These are phyloP conservation scores for Malbranchea cinnamomea DNA, from an alignment of 2,329 filamentous ascomycete genomes.

Conservation along the genomic window DNA sequence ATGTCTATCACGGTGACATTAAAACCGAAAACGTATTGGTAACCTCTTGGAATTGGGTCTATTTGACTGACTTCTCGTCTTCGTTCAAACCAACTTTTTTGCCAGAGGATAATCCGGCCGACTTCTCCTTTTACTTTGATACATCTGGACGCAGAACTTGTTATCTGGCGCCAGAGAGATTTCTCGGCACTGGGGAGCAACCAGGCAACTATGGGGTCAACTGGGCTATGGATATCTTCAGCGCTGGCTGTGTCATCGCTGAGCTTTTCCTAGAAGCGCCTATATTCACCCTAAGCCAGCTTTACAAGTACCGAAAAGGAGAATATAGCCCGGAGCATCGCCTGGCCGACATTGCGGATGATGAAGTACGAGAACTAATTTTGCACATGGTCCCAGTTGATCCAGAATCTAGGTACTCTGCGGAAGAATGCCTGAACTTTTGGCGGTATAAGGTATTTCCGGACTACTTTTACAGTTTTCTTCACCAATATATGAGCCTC, in stretches of 20 bases:
- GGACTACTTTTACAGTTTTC: conserved; percentile 90
- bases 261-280: conserved; percentile 90
- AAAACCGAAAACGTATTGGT: conserved; percentile 96
- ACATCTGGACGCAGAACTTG: conserved; percentile 82
- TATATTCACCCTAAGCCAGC: conserved; percentile 92
- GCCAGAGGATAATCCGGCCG: conserved; percentile 89
- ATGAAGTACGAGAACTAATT: conserved; percentile 75
- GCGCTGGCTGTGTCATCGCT: conserved; percentile 88
- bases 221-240: conserved; percentile 99
- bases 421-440: conserved; percentile 84
- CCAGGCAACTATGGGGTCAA: conserved; percentile 49
- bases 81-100: conserved; percentile 88
- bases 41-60: conserved; percentile 99
- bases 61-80: conserved; percentile 92
- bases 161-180: conserved; percentile 88
- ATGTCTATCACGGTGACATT: conserved; percentile 94
- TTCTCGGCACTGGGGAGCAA: conserved; percentile 55
- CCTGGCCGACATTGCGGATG: conserved; percentile 73
- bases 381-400: conserved; percentile 93
- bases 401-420: conserved; percentile 79
- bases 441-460: conserved; percentile 90
- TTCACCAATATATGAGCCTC: conserved; percentile 94
- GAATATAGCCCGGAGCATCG: conserved; percentile 83
- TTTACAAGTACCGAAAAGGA: conserved; percentile 84
- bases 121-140: conserved; percentile 97